Base-by-base conservation (phyloP, 495 filamentous ascomycete genomes). In the Penicillium cataractarum region DNA sequence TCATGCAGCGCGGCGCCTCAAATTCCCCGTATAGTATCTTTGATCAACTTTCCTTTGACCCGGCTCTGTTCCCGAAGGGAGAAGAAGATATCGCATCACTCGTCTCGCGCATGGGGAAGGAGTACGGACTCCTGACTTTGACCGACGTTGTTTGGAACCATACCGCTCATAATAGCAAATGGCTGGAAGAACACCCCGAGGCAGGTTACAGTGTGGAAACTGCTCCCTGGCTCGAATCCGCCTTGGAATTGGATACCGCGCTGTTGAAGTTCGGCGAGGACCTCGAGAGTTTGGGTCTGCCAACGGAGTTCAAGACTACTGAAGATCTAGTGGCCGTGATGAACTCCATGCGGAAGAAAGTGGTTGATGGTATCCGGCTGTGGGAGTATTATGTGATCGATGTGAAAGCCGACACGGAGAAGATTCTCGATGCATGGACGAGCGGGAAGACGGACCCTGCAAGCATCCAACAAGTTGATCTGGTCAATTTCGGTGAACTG, bases 111-210 rank as follows among this genome's bases (percentile, higher is more conserved):
- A 90, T 99, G 86, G 91, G 96, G 71, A 85, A 89, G 29, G 87
- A 96, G 42, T 86, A 94, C 71, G 90, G 90, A 0, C 78, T 99
- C 51, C 81, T 98, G 49, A 92, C 90, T 64, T 74, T 99, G 78
- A 97, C 95, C 3, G 96, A 99, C 72, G 93, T 99, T 51, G 96
- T 99, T 26, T 94, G 92, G 86, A 99, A 99, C 65, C 96, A 99
- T 74, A 99, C 96, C 26, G 96, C 96, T 3, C 83, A 97, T 74
- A 97, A 98, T 74, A 97, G 90, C 76, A 84, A 88, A 61, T 99
- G 96, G 96, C 80, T 99, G 19, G 83, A 96, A 71, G 89, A 92
- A 58, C 93, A 99, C 66, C 96, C 96, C 3, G 96, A 99, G 66
- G 90, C 92, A 55, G 96, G 96, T 3, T 99, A 98, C 78, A 99